Base-by-base conservation (phyloP, 2,329 filamentous ascomycete genomes). In the Chaetomiaceae sp. region DNA sequence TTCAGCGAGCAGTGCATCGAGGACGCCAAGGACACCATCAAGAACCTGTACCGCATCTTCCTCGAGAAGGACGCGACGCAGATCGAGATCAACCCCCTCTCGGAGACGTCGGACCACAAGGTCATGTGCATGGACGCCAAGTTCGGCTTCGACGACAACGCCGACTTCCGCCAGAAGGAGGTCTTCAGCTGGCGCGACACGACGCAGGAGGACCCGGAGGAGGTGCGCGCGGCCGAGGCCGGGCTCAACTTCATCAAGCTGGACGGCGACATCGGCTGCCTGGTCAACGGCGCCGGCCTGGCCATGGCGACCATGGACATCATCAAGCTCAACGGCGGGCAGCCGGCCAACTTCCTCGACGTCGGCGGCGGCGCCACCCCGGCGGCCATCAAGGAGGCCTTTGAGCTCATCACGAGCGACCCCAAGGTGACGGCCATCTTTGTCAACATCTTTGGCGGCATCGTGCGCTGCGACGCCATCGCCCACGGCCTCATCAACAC, bases 301-400 rank as follows among this genome's bases (percentile, higher is more conserved):
- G 93, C 93, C 74, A 99, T 99, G 93, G 93, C 93, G 58, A 99
- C 93, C 70, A 99, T 99, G 93, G 93, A 99, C 73, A 97, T 99
- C 73, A 99, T 99, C 82, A 97, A 99, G 84, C 83, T 99, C 58
- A 99, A 97, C 76, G 93, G 93, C 63, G 93, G 93, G 58, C 78
- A 83, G 67, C 93, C 93, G 57, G 93, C 93, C 64, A 99, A 99
- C 83, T 99, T 99, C 85, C 81, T 99, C 63, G 93, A 99, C 70
- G 93, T 99, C 62, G 93, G 93, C 67, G 93, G 93, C 70, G 93
- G 93, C 78, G 93, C 93, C 62, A 99, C 93, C 55, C 91, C 93
- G 30, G 86, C 91, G 61, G 93, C 93, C 64, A 99, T 99, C 75
- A 89, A 90, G 78, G 87, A 93, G 74, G 93, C 93, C 61, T 99